These are phyloP conservation scores for Tolypocladium tundrense DNA, from an alignment of 2,329 filamentous ascomycete genomes.

Conservation along the genomic window DNA sequence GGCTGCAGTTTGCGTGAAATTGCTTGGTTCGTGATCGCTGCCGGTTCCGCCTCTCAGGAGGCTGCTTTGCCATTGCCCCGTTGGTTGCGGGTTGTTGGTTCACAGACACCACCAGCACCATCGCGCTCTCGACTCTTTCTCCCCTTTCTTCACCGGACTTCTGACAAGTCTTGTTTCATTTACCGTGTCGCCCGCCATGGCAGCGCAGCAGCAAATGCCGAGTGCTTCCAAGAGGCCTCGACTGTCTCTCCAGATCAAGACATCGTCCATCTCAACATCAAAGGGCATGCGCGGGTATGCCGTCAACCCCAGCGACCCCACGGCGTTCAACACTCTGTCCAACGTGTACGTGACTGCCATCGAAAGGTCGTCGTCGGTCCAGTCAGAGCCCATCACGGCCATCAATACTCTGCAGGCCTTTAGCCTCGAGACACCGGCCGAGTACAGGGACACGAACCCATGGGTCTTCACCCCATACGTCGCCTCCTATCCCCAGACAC, in stretches of 20 bases:
- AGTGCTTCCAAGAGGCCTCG: conserved; percentile 37
- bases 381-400: conserved; percentile 36
- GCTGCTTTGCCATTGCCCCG: neutral
- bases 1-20: neutral
- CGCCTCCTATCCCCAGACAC: conserved; percentile 41
- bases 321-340: conserved; percentile 55
- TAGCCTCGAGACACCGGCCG: conserved; percentile 17
- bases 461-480: conserved; percentile 33
- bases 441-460: conserved; percentile 19
- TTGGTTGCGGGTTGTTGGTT: neutral
- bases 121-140: neutral
- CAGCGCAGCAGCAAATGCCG: conserved; percentile 14
- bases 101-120: neutral
- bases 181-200: conserved; percentile 3
- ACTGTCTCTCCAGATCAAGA: conserved; percentile 46
- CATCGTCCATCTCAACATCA: conserved; percentile 25
- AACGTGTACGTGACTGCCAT: conserved; percentile 56
- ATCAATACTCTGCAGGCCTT: conserved; percentile 32
- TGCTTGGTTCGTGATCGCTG: neutral
- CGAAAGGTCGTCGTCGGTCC: conserved; percentile 42
- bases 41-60: neutral
- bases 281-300: conserved; percentile 22
- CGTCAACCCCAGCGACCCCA: conserved; percentile 47
- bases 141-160: neutral
- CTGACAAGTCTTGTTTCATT: neutral